Evolutionary conservation across 2,329 filamentous ascomycete species (phyloP), one percentile per base, ranked within the genome.

Genomic region (Fonsecaea monophora): DNA sequence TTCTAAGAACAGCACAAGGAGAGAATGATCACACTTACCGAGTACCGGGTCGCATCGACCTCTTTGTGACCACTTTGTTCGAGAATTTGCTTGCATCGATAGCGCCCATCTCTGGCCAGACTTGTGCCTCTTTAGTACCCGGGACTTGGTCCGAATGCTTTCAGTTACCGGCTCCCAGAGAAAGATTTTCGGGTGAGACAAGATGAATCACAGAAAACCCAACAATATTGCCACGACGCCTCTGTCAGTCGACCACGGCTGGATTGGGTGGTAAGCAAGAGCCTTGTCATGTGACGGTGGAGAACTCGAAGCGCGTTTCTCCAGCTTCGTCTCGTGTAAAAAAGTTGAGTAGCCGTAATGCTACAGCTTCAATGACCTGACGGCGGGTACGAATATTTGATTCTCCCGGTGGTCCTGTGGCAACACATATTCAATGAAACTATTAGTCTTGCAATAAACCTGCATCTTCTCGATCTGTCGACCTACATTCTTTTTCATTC

Each of bases 311-410:
- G 35, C 58, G 10, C 32, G 55, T 40, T 57, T 57, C 55, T 40
- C 34, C 35, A 21, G 32, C 58, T 61, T 48, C 59, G 18, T 30
- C 34, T 42, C 59, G n/a, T 32, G 53, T 18, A 53, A 54, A 61
- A 61, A 42, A n/a, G 30, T n/a, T 8, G 59, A 53, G 34, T 25
- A 38, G 59, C 34, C 34, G 59, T 37, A 38, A 53, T 38, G 13
- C n/a, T 38, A 38, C 59, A 40, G n/a, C 59, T 61, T 34, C 32
- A 30, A 48, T 61, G 59, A 48, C 42, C 59, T 61, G 59, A 61
- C 59, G 37, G 35, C 53, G 45, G 45, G 53, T 12, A 60, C 18
- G 40, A 50, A 21, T 45, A 53, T 40, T 35, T 13, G 30, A 35
- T 38, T 50, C 18, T n/a, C 38, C 18, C 4, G 32, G 42, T 40